Percentiles rank a stretch among this genome's conserved stretches.
These are phyloP conservation scores for Alternaria postmessia DNA, from an alignment of 2,329 filamentous ascomycete genomes.

Conservation along the genomic window DNA sequence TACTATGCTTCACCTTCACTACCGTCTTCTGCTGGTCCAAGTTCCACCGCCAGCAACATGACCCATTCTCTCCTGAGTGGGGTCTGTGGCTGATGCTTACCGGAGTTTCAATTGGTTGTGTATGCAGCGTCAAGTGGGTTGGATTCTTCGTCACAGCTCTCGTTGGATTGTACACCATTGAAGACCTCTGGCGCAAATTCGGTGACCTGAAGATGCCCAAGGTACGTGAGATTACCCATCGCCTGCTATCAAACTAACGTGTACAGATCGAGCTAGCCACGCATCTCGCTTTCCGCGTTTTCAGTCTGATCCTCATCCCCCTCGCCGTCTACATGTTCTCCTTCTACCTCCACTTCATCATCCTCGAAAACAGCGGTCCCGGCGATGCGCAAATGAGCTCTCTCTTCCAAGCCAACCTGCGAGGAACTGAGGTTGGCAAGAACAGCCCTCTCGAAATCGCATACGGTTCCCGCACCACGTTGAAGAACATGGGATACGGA, in stretches of 20 bases:
- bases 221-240: conserved; percentile 53
- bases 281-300: conserved; percentile 80
- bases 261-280: conserved; percentile 70
- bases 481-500: conserved; percentile 99
- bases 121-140: conserved; percentile 98
- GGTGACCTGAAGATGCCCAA: conserved; percentile 91
- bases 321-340: conserved; percentile 93
- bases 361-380: conserved; percentile 91
- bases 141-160: conserved; percentile 94
- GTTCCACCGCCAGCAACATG: conserved; percentile 87
- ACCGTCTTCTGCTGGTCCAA: conserved; percentile 97
- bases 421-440: conserved; percentile 91
- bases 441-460: conserved; percentile 94
- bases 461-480: conserved; percentile 83
- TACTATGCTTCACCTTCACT: conserved; percentile 97
- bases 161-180: conserved; percentile 92
- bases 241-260: conserved; percentile 26
- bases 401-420: conserved; percentile 95
- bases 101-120: conserved; percentile 94
- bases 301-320: conserved; percentile 88
- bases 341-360: conserved; percentile 92
- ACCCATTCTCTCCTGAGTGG: conserved; percentile 91
- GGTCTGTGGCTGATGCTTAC: conserved; percentile 93
- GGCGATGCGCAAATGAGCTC: conserved; percentile 99
- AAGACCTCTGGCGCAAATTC: conserved; percentile 98